Percentiles rank a stretch among this genome's conserved stretches.
Conservation (phyloP, 805 yeast genomes). For the Candida chauliodis region DNA sequence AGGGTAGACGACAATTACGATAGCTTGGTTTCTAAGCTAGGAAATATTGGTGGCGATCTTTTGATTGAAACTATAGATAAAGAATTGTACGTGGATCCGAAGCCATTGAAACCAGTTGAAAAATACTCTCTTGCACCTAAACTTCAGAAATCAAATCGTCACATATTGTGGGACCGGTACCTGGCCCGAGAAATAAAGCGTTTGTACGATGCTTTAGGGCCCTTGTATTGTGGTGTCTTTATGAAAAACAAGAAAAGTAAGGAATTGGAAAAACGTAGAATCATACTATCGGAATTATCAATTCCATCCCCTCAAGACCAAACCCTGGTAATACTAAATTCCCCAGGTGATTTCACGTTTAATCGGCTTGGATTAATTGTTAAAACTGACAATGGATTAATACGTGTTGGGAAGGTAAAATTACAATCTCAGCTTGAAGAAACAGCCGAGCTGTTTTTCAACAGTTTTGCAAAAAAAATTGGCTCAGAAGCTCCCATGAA, state of each 20-base stretch:
- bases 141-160: constrained; percentile 39
- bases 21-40: constrained; percentile 50
- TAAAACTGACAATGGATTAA: constrained; percentile 41
- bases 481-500: constrained; percentile 23
- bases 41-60: constrained; percentile 58
- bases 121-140: constrained; percentile 57
- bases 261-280: constrained; percentile 36
- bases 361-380: constrained; percentile 28
- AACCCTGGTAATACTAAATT: constrained; percentile 2
- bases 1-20: constrained; percentile 39
- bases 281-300: constrained; percentile 43
- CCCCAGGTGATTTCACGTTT: constrained; percentile 22
- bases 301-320: neutral
- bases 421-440: constrained; percentile 56
- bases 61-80: constrained; percentile 43
- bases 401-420: constrained; percentile 39
- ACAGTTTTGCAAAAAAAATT: constrained; percentile 43
- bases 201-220: constrained; percentile 52
- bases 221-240: constrained; percentile 44
- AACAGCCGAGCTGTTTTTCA: constrained; percentile 40
- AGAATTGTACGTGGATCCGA: constrained; percentile 20
- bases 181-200: constrained; percentile 38
- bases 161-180: constrained; percentile 46
- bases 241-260: constrained; percentile 33
- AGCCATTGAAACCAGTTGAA: constrained; percentile 19